Conservation (phyloP, 768 basidiomycete species). For the Suillus fuscotomentosus region DNA sequence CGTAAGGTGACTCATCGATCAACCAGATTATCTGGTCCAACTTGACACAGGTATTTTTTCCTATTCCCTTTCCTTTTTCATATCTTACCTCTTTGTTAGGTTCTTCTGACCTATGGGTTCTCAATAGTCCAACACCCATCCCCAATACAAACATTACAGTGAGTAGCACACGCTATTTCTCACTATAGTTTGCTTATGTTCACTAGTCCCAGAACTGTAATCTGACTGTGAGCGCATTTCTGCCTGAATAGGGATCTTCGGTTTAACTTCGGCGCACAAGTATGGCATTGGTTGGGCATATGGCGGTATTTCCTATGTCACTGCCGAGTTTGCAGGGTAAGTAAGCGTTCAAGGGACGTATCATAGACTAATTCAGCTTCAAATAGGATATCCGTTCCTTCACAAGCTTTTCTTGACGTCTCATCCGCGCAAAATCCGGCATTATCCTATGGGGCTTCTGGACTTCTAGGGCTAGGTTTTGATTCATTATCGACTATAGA, state of each 20-base stretch:
- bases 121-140: conserved; percentile 44
- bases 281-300: conserved; percentile 82
- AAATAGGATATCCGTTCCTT: conserved; percentile 56
- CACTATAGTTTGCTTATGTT: conserved; percentile 5
- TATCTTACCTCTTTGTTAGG: neutral
- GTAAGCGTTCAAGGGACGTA: conserved; percentile 16
- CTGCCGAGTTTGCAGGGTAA: conserved; percentile 71
- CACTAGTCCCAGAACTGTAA: conserved; percentile 50
- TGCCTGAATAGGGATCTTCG: neutral
- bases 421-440: conserved; percentile 68
- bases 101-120: conserved; percentile 73
- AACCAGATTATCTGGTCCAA: conserved; percentile 67
- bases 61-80: neutral
- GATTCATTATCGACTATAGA: conserved; percentile 75
- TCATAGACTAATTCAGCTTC: conserved; percentile 1
- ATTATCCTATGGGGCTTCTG: conserved; percentile 65
- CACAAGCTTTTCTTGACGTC: conserved; percentile 72
- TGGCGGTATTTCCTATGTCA: conserved; percentile 61
- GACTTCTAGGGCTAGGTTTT: conserved; percentile 78
- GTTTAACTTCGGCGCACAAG: conserved; percentile 32
- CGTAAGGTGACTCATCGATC: conserved; percentile 10
- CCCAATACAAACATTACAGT: conserved; percentile 52
- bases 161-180: conserved; percentile 13
- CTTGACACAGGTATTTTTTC: conserved; percentile 67
- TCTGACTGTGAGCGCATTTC: conserved; percentile 47